phyloP scores from a whole-genome alignment of 257 asterid genomes.

The Solanum virginianum region DNA sequence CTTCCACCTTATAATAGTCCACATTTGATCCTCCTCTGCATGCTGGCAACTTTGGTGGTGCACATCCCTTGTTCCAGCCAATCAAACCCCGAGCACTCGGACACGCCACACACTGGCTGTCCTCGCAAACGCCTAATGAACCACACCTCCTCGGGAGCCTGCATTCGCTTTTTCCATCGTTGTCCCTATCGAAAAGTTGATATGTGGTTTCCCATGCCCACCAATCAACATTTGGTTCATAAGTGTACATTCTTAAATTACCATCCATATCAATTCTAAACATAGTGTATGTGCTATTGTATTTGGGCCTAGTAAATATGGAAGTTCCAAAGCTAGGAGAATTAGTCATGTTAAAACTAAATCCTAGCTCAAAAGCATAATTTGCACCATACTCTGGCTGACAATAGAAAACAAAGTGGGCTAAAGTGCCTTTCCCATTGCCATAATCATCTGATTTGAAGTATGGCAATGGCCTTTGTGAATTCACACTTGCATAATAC shows the following conservation, averaged over 20 bases:
- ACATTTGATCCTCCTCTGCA: conserved; percentile 14
- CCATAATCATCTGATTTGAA: background rate
- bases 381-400: conserved; percentile 1
- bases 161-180: conserved; percentile 5
- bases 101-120: conserved; percentile 34
- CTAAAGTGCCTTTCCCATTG: conserved; percentile 11
- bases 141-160: conserved; percentile 31
- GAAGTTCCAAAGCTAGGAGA: background rate
- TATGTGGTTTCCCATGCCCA: conserved; percentile 24
- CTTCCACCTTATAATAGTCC: conserved; percentile 19
- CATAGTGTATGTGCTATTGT: conserved; percentile 25
- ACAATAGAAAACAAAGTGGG: conserved; percentile 12
- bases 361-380: conserved; percentile 29
- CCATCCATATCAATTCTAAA: conserved; percentile 38
- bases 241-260: conserved; percentile 24
- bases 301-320: conserved; percentile 26
- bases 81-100: conserved; percentile 20
- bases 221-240: conserved; percentile 24
- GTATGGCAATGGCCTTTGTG: background rate
- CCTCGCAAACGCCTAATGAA: conserved; percentile 23
- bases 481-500: background rate
- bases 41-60: conserved; percentile 20
- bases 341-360: conserved; percentile 7
- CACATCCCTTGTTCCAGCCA: conserved; percentile 33
- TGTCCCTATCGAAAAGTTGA: conserved; percentile 6